Conservation (phyloP, 768 basidiomycete genomes). For the Suillus clintonianus region DNA sequence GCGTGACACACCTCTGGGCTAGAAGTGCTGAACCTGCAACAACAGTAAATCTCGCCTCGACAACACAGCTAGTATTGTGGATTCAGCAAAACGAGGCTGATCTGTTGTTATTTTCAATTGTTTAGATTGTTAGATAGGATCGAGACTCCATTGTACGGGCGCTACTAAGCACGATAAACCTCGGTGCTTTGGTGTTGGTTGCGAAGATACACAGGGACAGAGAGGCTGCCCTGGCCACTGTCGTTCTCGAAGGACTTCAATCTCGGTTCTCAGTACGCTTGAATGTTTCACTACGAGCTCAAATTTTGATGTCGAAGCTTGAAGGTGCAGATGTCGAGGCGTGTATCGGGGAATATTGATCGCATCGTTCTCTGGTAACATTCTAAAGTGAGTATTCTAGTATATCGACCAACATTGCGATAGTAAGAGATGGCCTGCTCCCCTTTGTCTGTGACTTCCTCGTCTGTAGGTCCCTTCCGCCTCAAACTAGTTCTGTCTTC, state of each 20-base stretch:
- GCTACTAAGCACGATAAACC: neutral
- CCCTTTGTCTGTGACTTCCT: neutral
- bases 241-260: slow-evolving; percentile 80
- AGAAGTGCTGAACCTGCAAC: neutral
- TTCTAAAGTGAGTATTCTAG: neutral
- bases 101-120: neutral
- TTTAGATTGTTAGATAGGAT: neutral
- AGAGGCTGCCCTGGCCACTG: slow-evolving; percentile 42
- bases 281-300: slow-evolving; percentile 62
- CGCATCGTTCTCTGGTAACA: neutral
- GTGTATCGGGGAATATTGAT: neutral
- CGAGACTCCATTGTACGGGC: neutral
- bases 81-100: neutral
- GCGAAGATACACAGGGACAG: neutral
- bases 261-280: slow-evolving; percentile 90
- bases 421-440: neutral
- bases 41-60: neutral
- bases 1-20: neutral
- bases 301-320: neutral
- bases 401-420: neutral
- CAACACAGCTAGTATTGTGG: neutral
- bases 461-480: slow-evolving; percentile 4
- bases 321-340: neutral
- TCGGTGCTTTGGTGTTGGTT: neutral
- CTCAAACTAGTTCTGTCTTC: slow-evolving; percentile 52